Conservation (phyloP, 495 filamentous ascomycete species). For the Mytilinidion resinicola region DNA sequence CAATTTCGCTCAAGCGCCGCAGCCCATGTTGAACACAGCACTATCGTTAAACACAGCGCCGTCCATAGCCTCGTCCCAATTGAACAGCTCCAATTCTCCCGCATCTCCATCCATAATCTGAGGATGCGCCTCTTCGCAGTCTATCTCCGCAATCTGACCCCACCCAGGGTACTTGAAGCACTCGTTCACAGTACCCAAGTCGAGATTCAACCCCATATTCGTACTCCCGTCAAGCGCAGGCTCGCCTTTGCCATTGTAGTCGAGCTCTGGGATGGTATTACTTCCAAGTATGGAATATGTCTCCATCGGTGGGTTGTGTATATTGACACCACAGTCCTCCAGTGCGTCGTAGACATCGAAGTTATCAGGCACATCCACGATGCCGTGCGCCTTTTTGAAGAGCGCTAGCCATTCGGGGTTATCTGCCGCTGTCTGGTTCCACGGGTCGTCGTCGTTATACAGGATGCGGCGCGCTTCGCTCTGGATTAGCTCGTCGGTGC, state of each 20-base stretch:
- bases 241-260: background rate
- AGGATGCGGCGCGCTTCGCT: slow-evolving; percentile 32
- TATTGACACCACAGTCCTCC: slow-evolving; percentile 19
- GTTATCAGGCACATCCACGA: slow-evolving; percentile 2
- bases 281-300: no score
- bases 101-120: no score
- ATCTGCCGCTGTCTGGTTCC: slow-evolving; percentile 41
- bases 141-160: background rate
- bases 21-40: no score
- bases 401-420: slow-evolving; percentile 39
- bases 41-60: no score
- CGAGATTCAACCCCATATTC: background rate
- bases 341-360: slow-evolving; percentile 11
- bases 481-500: slow-evolving; percentile 38
- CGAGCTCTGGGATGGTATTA: background rate
- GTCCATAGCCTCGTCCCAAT: no score
- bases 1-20: no score
- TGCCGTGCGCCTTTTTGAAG: slow-evolving; percentile 38
- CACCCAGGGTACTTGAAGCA: background rate
- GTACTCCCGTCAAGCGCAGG: background rate
- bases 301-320: no score
- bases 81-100: no score
- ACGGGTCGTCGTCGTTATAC: slow-evolving; percentile 37
- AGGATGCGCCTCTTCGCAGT: no score
- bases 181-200: background rate